Evolutionary conservation across 768 basidiomycete species (phyloP).

Genomic region (Serendipita indica): DNA sequence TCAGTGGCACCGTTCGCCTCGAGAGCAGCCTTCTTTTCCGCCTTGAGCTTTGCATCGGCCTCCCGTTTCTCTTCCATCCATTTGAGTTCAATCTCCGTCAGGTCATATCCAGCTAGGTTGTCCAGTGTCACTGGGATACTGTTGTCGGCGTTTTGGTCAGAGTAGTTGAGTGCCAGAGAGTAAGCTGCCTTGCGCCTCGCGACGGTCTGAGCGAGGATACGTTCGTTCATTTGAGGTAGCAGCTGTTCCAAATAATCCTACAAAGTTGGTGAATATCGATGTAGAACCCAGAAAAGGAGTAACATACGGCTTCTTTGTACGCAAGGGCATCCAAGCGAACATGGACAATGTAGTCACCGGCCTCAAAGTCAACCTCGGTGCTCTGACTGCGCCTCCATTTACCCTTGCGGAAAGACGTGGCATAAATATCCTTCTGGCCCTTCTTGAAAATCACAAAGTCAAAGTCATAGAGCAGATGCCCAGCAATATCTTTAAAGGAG

Average conservation of each 20-base stretch:
- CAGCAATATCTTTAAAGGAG: slow-evolving; percentile 35
- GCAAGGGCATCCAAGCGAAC: no score
- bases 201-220: neutral
- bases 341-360: slow-evolving; percentile 23
- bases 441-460: slow-evolving; percentile 38
- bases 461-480: slow-evolving; percentile 31
- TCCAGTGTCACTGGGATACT: neutral
- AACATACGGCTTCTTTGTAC: no score
- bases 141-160: neutral
- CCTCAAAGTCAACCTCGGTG: slow-evolving; percentile 17
- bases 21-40: neutral
- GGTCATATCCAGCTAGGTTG: neutral
- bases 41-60: neutral
- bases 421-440: slow-evolving; percentile 25
- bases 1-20: neutral
- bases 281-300: neutral
- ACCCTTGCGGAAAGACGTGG: slow-evolving; percentile 15
- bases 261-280: no score
- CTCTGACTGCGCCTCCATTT: slow-evolving; percentile 19
- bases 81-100: neutral
- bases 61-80: neutral
- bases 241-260: neutral
- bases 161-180: neutral
- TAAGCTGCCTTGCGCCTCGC: neutral
- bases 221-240: neutral